Base-by-base conservation (phyloP, 2,329 filamentous ascomycete genomes). In the Trichophyton simii region DNA sequence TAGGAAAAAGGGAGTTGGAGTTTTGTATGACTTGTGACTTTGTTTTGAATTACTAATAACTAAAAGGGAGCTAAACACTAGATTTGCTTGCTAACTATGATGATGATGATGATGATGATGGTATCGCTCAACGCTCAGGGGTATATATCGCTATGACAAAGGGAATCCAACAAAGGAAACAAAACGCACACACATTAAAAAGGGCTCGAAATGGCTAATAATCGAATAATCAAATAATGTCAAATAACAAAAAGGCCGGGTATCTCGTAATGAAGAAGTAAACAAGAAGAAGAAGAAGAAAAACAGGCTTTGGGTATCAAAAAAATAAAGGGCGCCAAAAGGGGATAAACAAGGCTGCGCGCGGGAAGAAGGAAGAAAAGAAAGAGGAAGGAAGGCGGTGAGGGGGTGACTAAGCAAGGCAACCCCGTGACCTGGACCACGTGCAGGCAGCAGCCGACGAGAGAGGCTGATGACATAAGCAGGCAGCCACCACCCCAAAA, bases 261-360 rank as follows among this genome's bases (percentile, higher is more conserved):
- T 44, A 50, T 44, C 44, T 41, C 38, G 38, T 54, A 48, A n/a
- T 18, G 34, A 44, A 18, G 41, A 4, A 5, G 18, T 18, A 18
- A 18, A 18, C 18, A 18, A 18, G 18, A 18, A 18, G 18, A 41
- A 15, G 41, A 42, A 15, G n/a, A 44, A 18, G n/a, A 44, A 44
- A 44, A n/a, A 44, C 41, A 44, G 41, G 41, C 41, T 44, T 38
- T 46, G 44, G 58, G 44, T 59, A 59, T 46, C 38, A 59, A 48
- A 18, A 48, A 46, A 48, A n/a, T n/a, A n/a, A n/a, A 36, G 28
- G 42, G 22, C 44, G 28, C 20, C 36, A 44, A 22, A 58, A 58
- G 55, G 42, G 44, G 44, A 28, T 41, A 46, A 58, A 42, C 36
- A 58, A 42, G 22, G 44, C 36, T 58, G 57, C 20, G 57, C 13